Conservation (phyloP, 192 early-diverging fungal genomes). For the Globomyces pollinis-pini region DNA sequence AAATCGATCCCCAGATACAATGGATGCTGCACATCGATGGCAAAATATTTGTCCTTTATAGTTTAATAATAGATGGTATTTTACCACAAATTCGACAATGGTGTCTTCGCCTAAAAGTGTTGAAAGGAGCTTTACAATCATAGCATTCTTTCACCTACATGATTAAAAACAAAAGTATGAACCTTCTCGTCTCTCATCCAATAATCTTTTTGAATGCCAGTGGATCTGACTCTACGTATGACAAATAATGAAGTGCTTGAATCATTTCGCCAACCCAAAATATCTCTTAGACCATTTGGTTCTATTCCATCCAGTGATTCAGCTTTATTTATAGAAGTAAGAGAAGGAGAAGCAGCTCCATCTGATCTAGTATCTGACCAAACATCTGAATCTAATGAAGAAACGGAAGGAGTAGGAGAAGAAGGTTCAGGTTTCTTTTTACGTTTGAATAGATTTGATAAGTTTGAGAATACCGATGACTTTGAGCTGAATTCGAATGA, state of each 20-base stretch:
- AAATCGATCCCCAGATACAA: slow-evolving; percentile 58
- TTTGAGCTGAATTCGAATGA: not conserved
- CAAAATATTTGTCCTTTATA: slow-evolving; percentile 77
- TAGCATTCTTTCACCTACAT: slow-evolving; percentile 60
- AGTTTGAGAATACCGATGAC: not conserved
- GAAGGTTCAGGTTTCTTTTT: not conserved
- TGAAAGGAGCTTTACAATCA: slow-evolving; percentile 69
- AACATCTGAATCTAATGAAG: not conserved
- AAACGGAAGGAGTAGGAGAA: slow-evolving; percentile 1
- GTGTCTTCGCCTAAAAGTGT: slow-evolving; percentile 61
- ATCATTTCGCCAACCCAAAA: slow-evolving; percentile 5
- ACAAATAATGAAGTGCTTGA: not conserved
- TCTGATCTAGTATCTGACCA: slow-evolving; percentile 1
- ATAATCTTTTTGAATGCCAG: slow-evolving; percentile 24
- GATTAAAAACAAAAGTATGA: not conserved
- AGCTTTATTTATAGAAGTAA: not conserved
- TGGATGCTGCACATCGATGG: slow-evolving; percentile 62
- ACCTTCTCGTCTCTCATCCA: slow-evolving; percentile 82
- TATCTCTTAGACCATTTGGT: not conserved
- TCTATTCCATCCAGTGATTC: not conserved
- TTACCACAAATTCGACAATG: slow-evolving; percentile 74
- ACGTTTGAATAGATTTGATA: no score
- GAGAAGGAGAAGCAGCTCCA: not conserved
- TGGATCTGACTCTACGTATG: slow-evolving; percentile 21
- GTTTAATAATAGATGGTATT: slow-evolving; percentile 19